Base-by-base conservation (phyloP, 1,284 basidiomycete genomes). In the Ustilago loliicola region DNA sequence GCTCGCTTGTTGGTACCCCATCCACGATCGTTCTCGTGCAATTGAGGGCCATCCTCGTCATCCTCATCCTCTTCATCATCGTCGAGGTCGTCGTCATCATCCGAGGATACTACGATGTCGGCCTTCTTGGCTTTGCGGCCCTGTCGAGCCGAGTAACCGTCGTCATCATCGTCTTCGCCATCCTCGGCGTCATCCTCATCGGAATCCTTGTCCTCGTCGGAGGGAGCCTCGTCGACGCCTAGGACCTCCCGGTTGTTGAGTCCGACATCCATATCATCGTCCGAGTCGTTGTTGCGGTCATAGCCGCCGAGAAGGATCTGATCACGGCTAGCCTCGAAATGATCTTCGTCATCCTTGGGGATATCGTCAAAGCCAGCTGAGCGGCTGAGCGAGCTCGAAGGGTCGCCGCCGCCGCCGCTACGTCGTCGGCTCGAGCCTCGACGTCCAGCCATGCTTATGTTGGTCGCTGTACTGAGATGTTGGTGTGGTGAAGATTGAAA, bases 1-100 rank as follows among this genome's bases (percentile, higher is more conserved):
- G 84, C 72, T 8, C 72, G 67, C 77, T 86, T 86, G 71, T 84
- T 82, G 9, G 78, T 58, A 30, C 85, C 85, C 81, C 84, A 86
- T 23, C 82, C 82, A 1, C 92, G 90, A 79, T 93, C 93, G 17
- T 79, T 74, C 47, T 80, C 74, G 48, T 77, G 66, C 50, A 66
- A 29, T 34, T 76, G 61, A 17, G 65, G 61, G 2, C 64, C 65
- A 56, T 93, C 93, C 13, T 79, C 83, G 9, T 81, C 83, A 1
- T 83, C 86, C 62, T 93, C 89, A 23, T 90, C 91, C 38, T 92
- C 93, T 84, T 94, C 93, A 90, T 86, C 71, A 59, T 78, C 75
- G 29, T 48, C 47, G 23, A 61, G 42, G 25, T 75, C 71, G 27
- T 77, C 79, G 13, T 81, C 75, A 29, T 78, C 79, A 25, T 82